Base-by-base conservation (phyloP, 345 rosid species). In the Aethionema arabicum region DNA sequence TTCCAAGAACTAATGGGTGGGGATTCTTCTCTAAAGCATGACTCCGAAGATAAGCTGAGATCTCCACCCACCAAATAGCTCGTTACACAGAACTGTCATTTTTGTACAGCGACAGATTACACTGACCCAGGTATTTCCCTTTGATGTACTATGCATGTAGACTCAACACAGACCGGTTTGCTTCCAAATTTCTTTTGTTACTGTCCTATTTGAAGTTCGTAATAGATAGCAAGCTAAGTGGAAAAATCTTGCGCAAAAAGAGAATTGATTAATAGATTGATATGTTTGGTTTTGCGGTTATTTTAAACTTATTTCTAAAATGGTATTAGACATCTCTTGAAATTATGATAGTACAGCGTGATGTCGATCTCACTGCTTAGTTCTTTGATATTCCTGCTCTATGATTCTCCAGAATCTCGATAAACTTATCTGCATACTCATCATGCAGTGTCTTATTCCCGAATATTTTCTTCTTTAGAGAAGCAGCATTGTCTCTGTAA, bases 1-100 rank as follows among this genome's bases (percentile, higher is more conserved):
- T 91, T 91, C 64, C 85, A 80, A 74, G 96, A 91, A 63, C 75
- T 91, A 73, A 91, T 91, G 98, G 96, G 98, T 21, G 88, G 97
- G 7, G 98, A 88, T 71, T 67, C 85, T 64, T 67, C 85, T 69
- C 48, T 76, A 50, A 91, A 91, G 63, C 96, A 83, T 41, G 98
- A 91, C 31, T 70, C 80, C 0, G 96, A 84, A 7, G 91, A 88
- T 65, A 91, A 83, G 76, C 80, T 88, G 69, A 77, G 84, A 12
- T 85, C 91, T 44, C 90, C 91, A 27, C 46, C 81, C 49, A 76
- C 83, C 72, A 90, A 87, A 72, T 85, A 84, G 71, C 48, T 57
- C 31, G 52, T 40, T 11, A 40, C 4, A 5, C 32, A 15, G 2
- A 11, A 49, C 27, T 21, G 30, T 50, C 2, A n/a, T 4, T 52